Evolutionary conservation across 2,329 filamentous ascomycete species (phyloP).

Genomic region (Diaporthe australafricana): DNA sequence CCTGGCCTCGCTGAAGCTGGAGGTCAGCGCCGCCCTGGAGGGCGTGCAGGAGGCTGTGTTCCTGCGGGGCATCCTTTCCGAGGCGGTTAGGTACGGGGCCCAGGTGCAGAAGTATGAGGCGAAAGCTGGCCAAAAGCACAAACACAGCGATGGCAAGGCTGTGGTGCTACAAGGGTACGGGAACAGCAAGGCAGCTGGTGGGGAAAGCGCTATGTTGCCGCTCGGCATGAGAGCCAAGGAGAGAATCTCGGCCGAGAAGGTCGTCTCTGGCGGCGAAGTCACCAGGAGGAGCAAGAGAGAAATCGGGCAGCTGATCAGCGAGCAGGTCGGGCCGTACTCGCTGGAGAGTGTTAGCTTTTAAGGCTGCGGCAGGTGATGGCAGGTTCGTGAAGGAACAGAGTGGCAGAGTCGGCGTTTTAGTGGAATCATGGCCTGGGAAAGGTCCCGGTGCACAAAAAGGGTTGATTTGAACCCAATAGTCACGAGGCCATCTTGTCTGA

Average conservation of each 20-base stretch:
- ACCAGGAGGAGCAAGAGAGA: constrained; percentile 77
- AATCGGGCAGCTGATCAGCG: constrained; percentile 81
- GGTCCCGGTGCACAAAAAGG: not conserved
- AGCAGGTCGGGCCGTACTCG: constrained; percentile 84
- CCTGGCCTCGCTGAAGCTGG: constrained; percentile 72
- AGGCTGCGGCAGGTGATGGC: constrained; percentile 41
- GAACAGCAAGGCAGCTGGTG: constrained; percentile 41
- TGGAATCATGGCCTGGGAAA: constrained; percentile 3
- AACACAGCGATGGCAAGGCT: constrained; percentile 16
- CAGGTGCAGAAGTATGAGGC: constrained; percentile 43
- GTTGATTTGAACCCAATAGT: not conserved
- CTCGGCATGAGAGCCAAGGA: constrained; percentile 76
- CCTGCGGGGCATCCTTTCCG: constrained; percentile 72
- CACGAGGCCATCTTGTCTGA: not conserved
- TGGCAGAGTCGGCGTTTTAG: not conserved
- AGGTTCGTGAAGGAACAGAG: constrained; percentile 9
- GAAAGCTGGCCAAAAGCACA: constrained; percentile 38
- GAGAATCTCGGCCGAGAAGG: constrained; percentile 64
- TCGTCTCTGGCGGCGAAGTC: constrained; percentile 77
- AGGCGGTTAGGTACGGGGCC: constrained; percentile 73
- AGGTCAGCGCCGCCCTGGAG: constrained; percentile 78
- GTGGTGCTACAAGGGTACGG: constrained; percentile 24
- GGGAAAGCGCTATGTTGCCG: constrained; percentile 68
- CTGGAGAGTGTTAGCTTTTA: constrained; percentile 81
- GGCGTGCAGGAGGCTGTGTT: constrained; percentile 77